Conservation (phyloP, 208 protist genomes). For the Crithidia expoeki region DNA sequence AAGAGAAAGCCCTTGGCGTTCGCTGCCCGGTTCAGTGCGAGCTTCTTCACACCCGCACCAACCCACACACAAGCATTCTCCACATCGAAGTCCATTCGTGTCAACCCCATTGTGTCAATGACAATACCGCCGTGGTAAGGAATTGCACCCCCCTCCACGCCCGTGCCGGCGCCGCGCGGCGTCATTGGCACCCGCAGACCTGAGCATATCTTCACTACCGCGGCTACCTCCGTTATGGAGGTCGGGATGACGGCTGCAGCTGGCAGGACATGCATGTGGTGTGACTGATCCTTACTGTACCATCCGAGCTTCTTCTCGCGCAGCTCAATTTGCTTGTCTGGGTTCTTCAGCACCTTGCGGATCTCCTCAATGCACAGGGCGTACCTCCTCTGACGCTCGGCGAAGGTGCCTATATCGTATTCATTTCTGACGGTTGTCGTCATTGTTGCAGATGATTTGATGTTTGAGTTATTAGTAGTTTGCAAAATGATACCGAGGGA, state of each 20-base stretch:
- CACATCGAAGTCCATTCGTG: conserved; percentile 45
- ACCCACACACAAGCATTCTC: conserved; percentile 69
- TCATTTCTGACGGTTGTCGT: background rate
- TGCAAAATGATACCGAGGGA: background rate
- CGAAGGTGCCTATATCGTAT: conserved; percentile 23
- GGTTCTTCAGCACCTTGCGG: conserved; percentile 30
- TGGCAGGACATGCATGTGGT: conserved; percentile 28
- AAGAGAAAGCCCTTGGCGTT: conserved; percentile 49
- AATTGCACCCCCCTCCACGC: conserved; percentile 58
- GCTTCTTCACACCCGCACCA: conserved; percentile 68
- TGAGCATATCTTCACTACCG: conserved; percentile 38
- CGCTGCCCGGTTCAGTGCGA: conserved; percentile 40
- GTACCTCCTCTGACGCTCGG: conserved; percentile 35
- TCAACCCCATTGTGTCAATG: conserved; percentile 50
- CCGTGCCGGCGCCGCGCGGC: conserved; percentile 54
- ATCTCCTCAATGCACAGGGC: conserved; percentile 38
- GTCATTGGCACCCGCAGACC: conserved; percentile 55
- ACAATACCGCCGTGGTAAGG: conserved; percentile 60
- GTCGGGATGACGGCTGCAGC: conserved; percentile 36
- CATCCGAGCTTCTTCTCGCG: conserved; percentile 29
- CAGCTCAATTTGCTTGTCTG: conserved; percentile 41
- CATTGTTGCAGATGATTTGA: conserved; percentile 6
- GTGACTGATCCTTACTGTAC: conserved; percentile 45
- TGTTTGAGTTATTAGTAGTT: background rate
- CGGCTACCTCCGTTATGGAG: conserved; percentile 36